phyloP scores from a whole-genome alignment of 2,329 filamentous ascomycete genomes.

The Verticillium nubilum region DNA sequence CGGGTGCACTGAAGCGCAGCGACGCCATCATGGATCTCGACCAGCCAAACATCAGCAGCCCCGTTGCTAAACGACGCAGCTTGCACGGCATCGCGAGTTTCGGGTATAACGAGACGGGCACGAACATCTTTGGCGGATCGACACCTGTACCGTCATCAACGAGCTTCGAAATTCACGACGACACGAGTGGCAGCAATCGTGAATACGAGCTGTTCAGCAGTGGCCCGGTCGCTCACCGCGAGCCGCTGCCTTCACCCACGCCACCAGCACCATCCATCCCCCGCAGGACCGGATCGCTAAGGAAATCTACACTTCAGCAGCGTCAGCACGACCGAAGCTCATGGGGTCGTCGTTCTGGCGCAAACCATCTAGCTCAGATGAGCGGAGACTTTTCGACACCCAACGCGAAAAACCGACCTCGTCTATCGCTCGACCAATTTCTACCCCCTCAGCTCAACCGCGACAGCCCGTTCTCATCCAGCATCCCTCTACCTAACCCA shows the following conservation, averaged over 20 bases:
- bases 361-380: conserved; percentile 47
- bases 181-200: conserved; percentile 20
- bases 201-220: conserved; percentile 50
- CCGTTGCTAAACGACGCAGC: conserved; percentile 86
- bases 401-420: conserved; percentile 56
- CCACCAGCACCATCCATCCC: conserved; percentile 48
- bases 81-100: conserved; percentile 68
- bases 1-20: conserved; percentile 86
- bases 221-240: conserved; percentile 25
- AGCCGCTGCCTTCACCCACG: conserved; percentile 37
- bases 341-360: conserved; percentile 54
- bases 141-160: conserved; percentile 28
- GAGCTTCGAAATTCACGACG: conserved; percentile 40
- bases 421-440: conserved; percentile 76
- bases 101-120: conserved; percentile 41
- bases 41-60: conserved; percentile 71
- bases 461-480: conserved; percentile 59
- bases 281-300: conserved; percentile 69
- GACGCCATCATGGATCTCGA: conserved; percentile 88
- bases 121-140: conserved; percentile 61
- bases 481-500: conserved; percentile 45
- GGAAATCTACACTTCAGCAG: conserved; percentile 85
- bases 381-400: conserved; percentile 51
- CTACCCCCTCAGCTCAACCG: conserved; percentile 55
- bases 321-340: conserved; percentile 65